Conservation (phyloP, 192 early-diverging fungal genomes). For the Rhizophagus sp. region DNA sequence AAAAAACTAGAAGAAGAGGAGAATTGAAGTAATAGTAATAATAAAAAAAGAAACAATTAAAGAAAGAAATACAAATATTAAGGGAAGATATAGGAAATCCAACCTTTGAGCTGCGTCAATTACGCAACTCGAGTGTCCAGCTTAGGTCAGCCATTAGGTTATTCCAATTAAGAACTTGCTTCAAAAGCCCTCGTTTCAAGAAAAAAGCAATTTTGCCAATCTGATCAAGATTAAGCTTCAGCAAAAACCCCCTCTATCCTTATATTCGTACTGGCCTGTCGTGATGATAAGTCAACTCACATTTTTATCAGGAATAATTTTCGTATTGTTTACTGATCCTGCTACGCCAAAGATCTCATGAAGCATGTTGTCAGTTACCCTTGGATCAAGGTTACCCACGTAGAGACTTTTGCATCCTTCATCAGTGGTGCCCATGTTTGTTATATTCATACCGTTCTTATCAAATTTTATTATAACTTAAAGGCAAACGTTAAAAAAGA, state of each 20-base stretch:
- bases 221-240: not conserved
- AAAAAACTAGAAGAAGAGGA: not conserved
- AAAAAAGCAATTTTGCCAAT: not conserved
- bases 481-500: not conserved
- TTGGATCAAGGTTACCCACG: constrained; percentile 85
- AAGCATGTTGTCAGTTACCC: constrained; percentile 71
- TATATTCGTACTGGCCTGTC: constrained; percentile 5
- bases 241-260: not conserved
- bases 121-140: constrained; percentile 33
- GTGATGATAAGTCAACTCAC: constrained; percentile 44
- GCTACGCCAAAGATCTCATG: constrained; percentile 72
- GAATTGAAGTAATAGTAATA: constrained; percentile 12
- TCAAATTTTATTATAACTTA: not conserved
- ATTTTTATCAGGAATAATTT: constrained; percentile 79
- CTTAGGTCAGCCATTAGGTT: not conserved
- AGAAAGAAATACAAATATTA: constrained; percentile 22
- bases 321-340: constrained; percentile 63
- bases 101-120: constrained; percentile 36
- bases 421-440: constrained; percentile 11
- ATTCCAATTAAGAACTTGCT: constrained; percentile 4
- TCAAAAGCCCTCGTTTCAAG: not conserved
- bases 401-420: constrained; percentile 68
- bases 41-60: not conserved
- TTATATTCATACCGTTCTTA: not conserved
- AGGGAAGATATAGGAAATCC: constrained; percentile 32